phyloP scores from a whole-genome alignment of 768 basidiomycete species.

The Boletellus ananas region DNA sequence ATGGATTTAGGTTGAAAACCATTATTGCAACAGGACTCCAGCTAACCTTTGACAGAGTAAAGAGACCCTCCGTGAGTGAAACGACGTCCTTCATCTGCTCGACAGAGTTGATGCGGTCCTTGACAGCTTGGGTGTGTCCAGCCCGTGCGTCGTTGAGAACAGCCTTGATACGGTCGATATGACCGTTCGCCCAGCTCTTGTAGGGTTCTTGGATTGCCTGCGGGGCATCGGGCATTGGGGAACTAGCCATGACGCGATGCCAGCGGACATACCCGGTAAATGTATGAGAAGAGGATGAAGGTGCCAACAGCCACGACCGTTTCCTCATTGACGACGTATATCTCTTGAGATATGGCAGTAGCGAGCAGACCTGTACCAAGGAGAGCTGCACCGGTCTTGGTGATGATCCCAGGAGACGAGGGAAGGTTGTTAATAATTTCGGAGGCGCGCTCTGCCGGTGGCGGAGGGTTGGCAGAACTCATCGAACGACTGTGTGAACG shows the following conservation, averaged over 20 bases:
- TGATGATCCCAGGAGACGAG: constrained; percentile 81
- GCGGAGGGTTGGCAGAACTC: constrained; percentile 55
- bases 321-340: constrained; percentile 98
- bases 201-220: constrained; percentile 84
- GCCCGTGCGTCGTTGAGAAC: constrained; percentile 78
- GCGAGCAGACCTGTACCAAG: constrained; percentile 87
- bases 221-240: constrained; percentile 11
- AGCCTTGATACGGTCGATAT: constrained; percentile 79
- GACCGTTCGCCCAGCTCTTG: constrained; percentile 85
- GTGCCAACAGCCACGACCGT: constrained; percentile 83
- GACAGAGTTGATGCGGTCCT: constrained; percentile 88
- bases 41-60: constrained; percentile 83
- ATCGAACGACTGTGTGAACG: constrained; percentile 53
- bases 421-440: constrained; percentile 87
- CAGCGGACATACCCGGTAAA: constrained; percentile 62
- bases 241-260: neutral
- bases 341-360: constrained; percentile 92
- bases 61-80: constrained; percentile 84
- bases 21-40: neutral
- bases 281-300: constrained; percentile 74
- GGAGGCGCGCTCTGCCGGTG: constrained; percentile 82
- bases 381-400: constrained; percentile 91
- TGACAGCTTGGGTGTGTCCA: constrained; percentile 91
- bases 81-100: constrained; percentile 96
- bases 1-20: neutral